Base-by-base conservation (phyloP, 257 asterid genomes). In the Solanum clarkiae region DNA sequence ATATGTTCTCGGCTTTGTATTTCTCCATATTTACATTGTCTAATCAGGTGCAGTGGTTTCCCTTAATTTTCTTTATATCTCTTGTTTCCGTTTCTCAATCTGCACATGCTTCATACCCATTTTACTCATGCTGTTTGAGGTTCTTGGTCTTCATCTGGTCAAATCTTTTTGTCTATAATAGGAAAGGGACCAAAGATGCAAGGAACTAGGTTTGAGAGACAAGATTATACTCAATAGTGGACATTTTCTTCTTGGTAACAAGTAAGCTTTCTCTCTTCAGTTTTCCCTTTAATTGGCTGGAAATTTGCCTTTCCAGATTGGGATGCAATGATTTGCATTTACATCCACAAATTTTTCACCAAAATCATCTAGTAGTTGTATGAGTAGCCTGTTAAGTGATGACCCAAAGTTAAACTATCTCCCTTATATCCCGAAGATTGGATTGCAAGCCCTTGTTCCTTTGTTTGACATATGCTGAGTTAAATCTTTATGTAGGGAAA, bases 171-270 rank as follows among this genome's bases (percentile, higher is more conserved):
- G 77, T 66, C 53, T 15, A 14, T 60, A 85, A 87, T 74, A 94
- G 98, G 99, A 95, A 91, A 94, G 95, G 87, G 97, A 96, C 87
- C 99, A 93, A 82, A 92, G 98, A 90, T 96, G 95, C 94, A 96
- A 91, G 94, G 99, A 96, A 77, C 92, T 96, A 70, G 98, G 99
- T 8, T 88, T 95, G 87, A 94, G 98, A 90, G 98, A 96, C 89
- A 96, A 96, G 89, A 96, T 96, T 84, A 96, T 98, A 63, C 98
- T 96, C 47, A 95, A 98, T 92, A 95, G 98, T 85, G 98, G 99
- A 44, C 93, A 97, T 56, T 94, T 96, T 92, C 96, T 96, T 87
- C 97, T 95, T 8, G 93, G 98, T 40, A 96, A 95, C 94, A 96
- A 94, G 98, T 96, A 91, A 57, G 95, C 84, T 85, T 90, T 86